phyloP scores from a whole-genome alignment of 208 protist species.

The Porcisia deanei region DNA sequence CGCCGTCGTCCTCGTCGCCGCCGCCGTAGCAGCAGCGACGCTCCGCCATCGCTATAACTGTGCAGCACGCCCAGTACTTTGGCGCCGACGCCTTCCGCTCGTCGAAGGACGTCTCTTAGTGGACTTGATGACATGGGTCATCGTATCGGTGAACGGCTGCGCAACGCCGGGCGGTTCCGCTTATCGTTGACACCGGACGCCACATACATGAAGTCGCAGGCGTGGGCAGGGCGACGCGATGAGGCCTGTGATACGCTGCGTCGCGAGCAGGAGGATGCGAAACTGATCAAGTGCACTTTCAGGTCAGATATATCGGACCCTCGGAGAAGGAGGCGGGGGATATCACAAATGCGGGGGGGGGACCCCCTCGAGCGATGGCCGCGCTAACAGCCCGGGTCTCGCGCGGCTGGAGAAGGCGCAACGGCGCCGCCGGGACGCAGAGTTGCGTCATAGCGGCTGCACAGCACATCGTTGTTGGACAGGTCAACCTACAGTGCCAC shows the following conservation, averaged over 20 bases:
- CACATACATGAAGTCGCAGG: conserved; percentile 63
- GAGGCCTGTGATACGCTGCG: conserved; percentile 27
- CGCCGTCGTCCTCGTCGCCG: not conserved
- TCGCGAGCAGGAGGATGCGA: conserved; percentile 28
- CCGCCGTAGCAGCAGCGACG: not conserved
- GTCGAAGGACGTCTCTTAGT: not conserved
- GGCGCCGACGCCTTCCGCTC: not conserved
- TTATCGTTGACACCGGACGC: conserved; percentile 31
- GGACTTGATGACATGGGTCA: conserved; percentile 30
- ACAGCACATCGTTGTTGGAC: conserved; percentile 37
- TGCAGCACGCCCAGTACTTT: not conserved
- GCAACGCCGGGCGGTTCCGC: conserved; percentile 42
- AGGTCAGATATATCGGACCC: conserved; percentile 15
- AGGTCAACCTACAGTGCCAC: conserved; percentile 39
- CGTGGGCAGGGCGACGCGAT: conserved; percentile 41
- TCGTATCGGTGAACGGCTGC: conserved; percentile 33
- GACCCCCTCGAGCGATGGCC: not conserved
- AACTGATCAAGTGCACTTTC: conserved; percentile 52
- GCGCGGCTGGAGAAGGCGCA: conserved; percentile 43
- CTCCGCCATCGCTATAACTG: conserved; percentile 3
- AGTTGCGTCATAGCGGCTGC: conserved; percentile 32
- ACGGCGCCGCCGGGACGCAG: conserved; percentile 24
- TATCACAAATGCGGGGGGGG: not conserved
- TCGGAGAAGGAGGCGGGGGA: conserved; percentile 3
- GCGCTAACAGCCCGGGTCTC: not conserved